These are phyloP conservation scores for Coleophoma eucalyptorum DNA, from an alignment of 2,329 filamentous ascomycete genomes.

Conservation along the genomic window DNA sequence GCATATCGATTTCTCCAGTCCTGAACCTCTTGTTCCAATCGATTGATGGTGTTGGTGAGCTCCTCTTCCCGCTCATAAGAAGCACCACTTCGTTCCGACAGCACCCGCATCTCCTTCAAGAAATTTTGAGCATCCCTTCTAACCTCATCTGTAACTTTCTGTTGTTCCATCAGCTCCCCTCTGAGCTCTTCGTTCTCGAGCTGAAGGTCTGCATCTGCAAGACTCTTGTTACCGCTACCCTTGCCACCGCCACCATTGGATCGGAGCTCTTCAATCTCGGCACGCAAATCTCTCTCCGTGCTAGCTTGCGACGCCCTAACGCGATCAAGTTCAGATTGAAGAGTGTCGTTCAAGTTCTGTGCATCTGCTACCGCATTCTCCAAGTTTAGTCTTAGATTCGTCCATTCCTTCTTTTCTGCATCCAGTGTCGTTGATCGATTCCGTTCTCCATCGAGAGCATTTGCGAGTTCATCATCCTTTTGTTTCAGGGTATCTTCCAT, in stretches of 20 bases:
- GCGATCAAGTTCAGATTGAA: slow-evolving; percentile 75
- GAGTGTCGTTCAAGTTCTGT: slow-evolving; percentile 71
- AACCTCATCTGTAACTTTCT: slow-evolving; percentile 82
- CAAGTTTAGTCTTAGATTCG: slow-evolving; percentile 59
- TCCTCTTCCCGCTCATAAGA: slow-evolving; percentile 80
- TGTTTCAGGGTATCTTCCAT: slow-evolving; percentile 67
- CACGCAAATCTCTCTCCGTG: slow-evolving; percentile 58
- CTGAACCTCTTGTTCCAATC: slow-evolving; percentile 77
- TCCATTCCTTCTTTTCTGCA: slow-evolving; percentile 68
- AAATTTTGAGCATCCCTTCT: slow-evolving; percentile 79
- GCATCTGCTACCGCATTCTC: slow-evolving; percentile 73
- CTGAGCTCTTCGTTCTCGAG: slow-evolving; percentile 68
- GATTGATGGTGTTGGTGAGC: slow-evolving; percentile 69
- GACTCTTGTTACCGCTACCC: slow-evolving; percentile 15
- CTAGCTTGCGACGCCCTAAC: slow-evolving; percentile 65
- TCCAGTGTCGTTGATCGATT: slow-evolving; percentile 46
- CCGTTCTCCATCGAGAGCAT: slow-evolving; percentile 55
- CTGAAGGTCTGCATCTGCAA: slow-evolving; percentile 50
- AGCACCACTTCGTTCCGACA: slow-evolving; percentile 76
- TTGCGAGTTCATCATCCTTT: slow-evolving; percentile 68
- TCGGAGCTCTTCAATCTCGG: slow-evolving; percentile 55
- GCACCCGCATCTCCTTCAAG: slow-evolving; percentile 80
- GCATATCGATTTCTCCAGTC: slow-evolving; percentile 91
- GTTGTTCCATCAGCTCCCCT: slow-evolving; percentile 65
- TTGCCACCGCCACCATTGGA: slow-evolving; percentile 25